phyloP scores from a whole-genome alignment of 106 monocot genomes.

The Acanthochlamys bracteata region DNA sequence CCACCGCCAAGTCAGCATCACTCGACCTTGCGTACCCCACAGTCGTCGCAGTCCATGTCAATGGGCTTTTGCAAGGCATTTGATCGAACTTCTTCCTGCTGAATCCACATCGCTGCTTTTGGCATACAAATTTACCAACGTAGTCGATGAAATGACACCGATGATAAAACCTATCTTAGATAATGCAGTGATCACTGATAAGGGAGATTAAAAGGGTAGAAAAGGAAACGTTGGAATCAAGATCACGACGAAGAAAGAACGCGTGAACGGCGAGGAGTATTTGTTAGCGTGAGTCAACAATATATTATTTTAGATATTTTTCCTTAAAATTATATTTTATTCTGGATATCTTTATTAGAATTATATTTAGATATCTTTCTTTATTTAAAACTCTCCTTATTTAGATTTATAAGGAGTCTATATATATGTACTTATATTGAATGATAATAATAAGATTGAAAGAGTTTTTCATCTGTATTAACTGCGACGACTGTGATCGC shows the following conservation, averaged over 20 bases:
- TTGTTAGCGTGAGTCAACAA: too few species aligned
- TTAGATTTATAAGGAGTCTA: too few species aligned
- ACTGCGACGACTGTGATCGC: neutral
- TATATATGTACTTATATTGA: too few species aligned
- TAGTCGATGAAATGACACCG: conserved; percentile 19
- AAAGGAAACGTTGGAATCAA: conserved; percentile 17
- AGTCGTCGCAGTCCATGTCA: conserved; percentile 29
- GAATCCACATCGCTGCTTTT: conserved; percentile 10
- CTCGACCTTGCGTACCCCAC: conserved; percentile 27
- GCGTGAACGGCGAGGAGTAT: conserved; percentile 18
- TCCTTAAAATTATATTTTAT: too few species aligned
- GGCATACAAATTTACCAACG: conserved; percentile 28
- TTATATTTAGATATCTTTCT: too few species aligned
- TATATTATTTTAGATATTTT: too few species aligned
- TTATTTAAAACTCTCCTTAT: too few species aligned
- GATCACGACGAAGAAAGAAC: conserved; percentile 11
- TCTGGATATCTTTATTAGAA: too few species aligned
- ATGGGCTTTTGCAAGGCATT: conserved; percentile 21
- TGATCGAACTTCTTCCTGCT: conserved; percentile 27
- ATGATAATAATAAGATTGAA: too few species aligned
- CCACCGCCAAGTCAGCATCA: conserved; percentile 11
- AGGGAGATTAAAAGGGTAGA: conserved; percentile 18
- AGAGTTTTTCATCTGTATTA: too few species aligned
- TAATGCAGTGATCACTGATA: conserved; percentile 12
- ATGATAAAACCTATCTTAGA: conserved; percentile 21